phyloP scores from a whole-genome alignment of 192 early-diverging fungal genomes.

The Coemansia erecta region DNA sequence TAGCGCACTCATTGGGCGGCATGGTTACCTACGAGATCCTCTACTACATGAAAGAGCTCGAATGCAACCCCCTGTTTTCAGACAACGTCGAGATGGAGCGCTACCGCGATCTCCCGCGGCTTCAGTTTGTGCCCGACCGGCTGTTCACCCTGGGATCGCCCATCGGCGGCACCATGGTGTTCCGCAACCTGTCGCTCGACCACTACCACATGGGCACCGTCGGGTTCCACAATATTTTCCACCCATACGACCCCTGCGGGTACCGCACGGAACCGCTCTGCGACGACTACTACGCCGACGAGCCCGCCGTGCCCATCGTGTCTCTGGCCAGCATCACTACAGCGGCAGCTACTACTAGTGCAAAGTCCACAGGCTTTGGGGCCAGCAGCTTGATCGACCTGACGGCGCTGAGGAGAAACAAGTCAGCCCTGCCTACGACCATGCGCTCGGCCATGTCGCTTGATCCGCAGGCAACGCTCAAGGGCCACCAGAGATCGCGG shows the following conservation, averaged over 20 bases:
- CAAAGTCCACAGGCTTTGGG: too few species aligned
- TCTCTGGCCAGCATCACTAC: too few species aligned
- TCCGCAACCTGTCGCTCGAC: conserved; percentile 57
- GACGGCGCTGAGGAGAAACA: too few species aligned
- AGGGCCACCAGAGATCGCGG: too few species aligned
- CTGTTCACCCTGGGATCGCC: conserved; percentile 39
- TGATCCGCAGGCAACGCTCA: too few species aligned
- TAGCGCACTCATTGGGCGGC: conserved; percentile 70
- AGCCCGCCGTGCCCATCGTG: conserved; percentile 49
- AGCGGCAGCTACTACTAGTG: too few species aligned
- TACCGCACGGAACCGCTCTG: conserved; percentile 69
- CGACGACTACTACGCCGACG: conserved; percentile 50
- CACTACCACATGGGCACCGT: conserved; percentile 57
- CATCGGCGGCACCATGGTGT: conserved; percentile 61
- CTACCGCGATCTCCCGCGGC: conserved; percentile 18
- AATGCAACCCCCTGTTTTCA: background rate
- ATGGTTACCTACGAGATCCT: conserved; percentile 69
- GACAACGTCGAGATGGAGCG: conserved; percentile 17
- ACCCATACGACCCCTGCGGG: conserved; percentile 73
- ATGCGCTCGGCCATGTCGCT: too few species aligned
- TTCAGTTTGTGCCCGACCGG: conserved; percentile 25
- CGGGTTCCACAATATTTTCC: conserved; percentile 69
- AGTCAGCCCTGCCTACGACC: too few species aligned
- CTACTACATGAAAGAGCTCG: conserved; percentile 20
- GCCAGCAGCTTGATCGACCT: too few species aligned